phyloP scores from a whole-genome alignment of 2,329 filamentous ascomycete genomes.

The Chaetomiaceae sp. region DNA sequence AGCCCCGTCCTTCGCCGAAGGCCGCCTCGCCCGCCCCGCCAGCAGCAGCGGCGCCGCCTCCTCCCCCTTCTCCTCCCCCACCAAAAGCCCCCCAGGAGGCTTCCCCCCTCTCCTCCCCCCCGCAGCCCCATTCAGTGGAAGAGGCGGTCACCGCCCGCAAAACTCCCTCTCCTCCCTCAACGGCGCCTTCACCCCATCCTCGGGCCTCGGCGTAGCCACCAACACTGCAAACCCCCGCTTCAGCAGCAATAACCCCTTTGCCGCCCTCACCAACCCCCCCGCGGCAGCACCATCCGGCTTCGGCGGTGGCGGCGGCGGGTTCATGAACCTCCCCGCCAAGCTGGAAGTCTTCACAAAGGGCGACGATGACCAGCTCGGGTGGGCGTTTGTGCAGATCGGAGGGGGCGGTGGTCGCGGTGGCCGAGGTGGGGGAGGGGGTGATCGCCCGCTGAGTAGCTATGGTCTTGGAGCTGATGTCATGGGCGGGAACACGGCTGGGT shows the following conservation, averaged over 20 bases:
- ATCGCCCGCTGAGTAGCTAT: slow-evolving; percentile 51
- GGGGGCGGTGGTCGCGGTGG: slow-evolving; percentile 27
- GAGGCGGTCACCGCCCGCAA: slow-evolving; percentile 14
- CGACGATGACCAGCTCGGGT: slow-evolving; percentile 49
- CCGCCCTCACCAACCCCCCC: slow-evolving; percentile 31
- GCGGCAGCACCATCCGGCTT: not conserved
- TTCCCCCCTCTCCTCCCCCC: slow-evolving; percentile 14
- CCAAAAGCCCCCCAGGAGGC: slow-evolving; percentile 6
- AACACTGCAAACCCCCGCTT: slow-evolving; percentile 39
- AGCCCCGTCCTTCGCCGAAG: slow-evolving; percentile 38
- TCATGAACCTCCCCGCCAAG: slow-evolving; percentile 43
- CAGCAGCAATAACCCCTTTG: slow-evolving; percentile 59
- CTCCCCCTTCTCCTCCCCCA: slow-evolving; percentile 14
- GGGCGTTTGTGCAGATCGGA: slow-evolving; percentile 52
- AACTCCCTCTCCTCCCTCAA: slow-evolving; percentile 18
- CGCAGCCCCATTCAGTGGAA: slow-evolving; percentile 8
- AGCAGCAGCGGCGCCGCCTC: slow-evolving; percentile 31
- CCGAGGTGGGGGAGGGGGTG: slow-evolving; percentile 27
- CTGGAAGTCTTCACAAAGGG: slow-evolving; percentile 58
- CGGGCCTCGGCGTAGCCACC: slow-evolving; percentile 21
- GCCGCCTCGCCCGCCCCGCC: slow-evolving; percentile 31
- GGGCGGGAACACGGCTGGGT: slow-evolving; percentile 37
- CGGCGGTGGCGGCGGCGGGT: slow-evolving; percentile 27
- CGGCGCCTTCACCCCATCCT: slow-evolving; percentile 15
- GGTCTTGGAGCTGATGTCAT: slow-evolving; percentile 49